These are phyloP conservation scores for Trichoderma afroharzianum DNA, from an alignment of 2,329 filamentous ascomycete genomes.

Conservation along the genomic window DNA sequence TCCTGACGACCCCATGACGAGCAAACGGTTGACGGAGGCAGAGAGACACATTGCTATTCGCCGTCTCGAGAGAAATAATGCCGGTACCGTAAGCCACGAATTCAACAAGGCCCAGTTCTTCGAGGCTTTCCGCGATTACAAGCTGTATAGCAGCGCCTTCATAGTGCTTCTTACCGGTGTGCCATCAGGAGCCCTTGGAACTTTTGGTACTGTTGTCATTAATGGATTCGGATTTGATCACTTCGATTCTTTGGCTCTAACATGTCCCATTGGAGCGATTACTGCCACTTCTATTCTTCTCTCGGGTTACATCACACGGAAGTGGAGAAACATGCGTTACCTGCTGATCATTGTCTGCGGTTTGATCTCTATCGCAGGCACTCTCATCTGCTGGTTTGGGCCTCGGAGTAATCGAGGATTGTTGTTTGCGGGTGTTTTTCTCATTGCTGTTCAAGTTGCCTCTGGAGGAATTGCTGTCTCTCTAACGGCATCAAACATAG, in stretches of 20 bases:
- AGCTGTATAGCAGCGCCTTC: slow-evolving; percentile 1
- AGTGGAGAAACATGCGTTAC: not conserved
- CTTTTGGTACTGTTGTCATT: not conserved
- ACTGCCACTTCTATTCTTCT: not conserved
- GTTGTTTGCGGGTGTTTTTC: not conserved
- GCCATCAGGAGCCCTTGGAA: not conserved
- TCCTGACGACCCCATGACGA: not conserved
- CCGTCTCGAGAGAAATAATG: not conserved
- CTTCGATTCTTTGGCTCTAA: not conserved
- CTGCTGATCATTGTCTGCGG: not conserved
- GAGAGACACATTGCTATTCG: not conserved
- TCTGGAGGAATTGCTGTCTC: slow-evolving; percentile 1
- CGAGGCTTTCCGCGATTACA: slow-evolving; percentile 4
- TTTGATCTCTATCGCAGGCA: not conserved
- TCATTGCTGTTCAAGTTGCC: not conserved
- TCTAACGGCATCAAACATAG: not conserved
- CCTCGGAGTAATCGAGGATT: not conserved
- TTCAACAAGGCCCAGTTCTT: slow-evolving; percentile 3
- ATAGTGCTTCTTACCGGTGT: slow-evolving; percentile 2
- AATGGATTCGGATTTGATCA: not conserved
- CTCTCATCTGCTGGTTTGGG: not conserved
- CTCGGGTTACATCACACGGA: not conserved
- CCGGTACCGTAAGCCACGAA: not conserved
- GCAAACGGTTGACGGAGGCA: not conserved
- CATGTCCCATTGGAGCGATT: slow-evolving; percentile 1